phyloP scores from a whole-genome alignment of 192 early-diverging fungal species.

The Glomus cerebriforme region DNA sequence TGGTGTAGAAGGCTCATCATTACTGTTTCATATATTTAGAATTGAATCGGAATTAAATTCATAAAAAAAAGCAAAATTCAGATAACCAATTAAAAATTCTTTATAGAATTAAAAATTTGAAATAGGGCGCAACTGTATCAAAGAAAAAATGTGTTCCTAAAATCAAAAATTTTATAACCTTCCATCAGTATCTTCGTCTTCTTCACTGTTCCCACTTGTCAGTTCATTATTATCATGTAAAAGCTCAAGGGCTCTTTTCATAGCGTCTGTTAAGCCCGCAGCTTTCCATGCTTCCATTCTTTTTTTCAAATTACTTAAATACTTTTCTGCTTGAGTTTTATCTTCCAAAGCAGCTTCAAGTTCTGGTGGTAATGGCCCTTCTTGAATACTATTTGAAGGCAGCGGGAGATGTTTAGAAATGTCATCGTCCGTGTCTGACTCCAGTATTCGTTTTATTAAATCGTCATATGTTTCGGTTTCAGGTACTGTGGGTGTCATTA shows the following conservation, averaged over 20 bases:
- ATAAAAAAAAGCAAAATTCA: too few species aligned
- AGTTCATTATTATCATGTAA: constrained; percentile 18
- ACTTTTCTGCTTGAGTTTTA: constrained; percentile 42
- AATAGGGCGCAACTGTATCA: neutral
- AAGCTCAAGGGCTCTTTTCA: constrained; percentile 40
- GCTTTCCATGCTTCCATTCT: constrained; percentile 44
- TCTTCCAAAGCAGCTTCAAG: constrained; percentile 52
- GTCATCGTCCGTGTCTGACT: constrained; percentile 46
- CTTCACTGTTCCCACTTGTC: neutral
- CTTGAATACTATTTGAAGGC: constrained; percentile 38
- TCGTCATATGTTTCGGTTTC: constrained; percentile 38
- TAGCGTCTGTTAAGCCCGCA: constrained; percentile 39
- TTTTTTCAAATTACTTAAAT: constrained; percentile 43
- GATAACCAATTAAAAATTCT: too few species aligned
- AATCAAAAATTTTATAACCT: neutral
- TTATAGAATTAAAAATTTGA: neutral
- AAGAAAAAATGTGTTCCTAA: neutral
- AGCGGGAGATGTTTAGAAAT: constrained; percentile 34
- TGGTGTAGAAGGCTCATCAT: constrained; percentile 31
- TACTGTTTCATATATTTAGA: constrained; percentile 2
- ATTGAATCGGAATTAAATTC: neutral
- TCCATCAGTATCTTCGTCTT: constrained; percentile 23
- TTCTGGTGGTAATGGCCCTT: constrained; percentile 48
- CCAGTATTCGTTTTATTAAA: constrained; percentile 46
- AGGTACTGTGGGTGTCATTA: constrained; percentile 3